Evolutionary conservation across 1,284 basidiomycete genomes (phyloP).

Genomic region (Pseudozyma pruni): DNA sequence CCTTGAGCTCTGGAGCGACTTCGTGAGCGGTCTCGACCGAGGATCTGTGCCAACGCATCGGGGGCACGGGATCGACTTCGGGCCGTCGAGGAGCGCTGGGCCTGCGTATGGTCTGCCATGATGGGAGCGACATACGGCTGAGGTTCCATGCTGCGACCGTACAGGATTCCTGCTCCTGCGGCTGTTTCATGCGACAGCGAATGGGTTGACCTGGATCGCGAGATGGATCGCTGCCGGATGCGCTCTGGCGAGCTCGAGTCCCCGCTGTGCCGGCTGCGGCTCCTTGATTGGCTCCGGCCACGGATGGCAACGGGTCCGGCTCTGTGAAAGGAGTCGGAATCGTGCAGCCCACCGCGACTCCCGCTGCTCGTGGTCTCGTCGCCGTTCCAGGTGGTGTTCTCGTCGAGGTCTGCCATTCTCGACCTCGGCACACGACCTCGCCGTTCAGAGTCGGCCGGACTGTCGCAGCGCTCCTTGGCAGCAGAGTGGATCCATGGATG

Average conservation of each 20-base stretch:
- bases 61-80: slow-evolving; percentile 48
- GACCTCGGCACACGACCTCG: slow-evolving; percentile 35
- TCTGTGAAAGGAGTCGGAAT: slow-evolving; percentile 10
- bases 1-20: slow-evolving; percentile 28
- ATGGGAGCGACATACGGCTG: slow-evolving; percentile 13
- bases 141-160: slow-evolving; percentile 36
- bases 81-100: slow-evolving; percentile 37
- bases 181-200: slow-evolving; percentile 30
- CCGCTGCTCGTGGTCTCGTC: slow-evolving; percentile 26
- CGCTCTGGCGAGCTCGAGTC: slow-evolving; percentile 38
- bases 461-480: slow-evolving; percentile 38
- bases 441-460: slow-evolving; percentile 45
- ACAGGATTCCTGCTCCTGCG: slow-evolving; percentile 7
- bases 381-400: slow-evolving; percentile 50
- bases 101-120: slow-evolving; percentile 31
- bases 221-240: slow-evolving; percentile 24
- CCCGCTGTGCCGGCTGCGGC: slow-evolving; percentile 46
- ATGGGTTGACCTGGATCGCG: slow-evolving; percentile 24
- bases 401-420: slow-evolving; percentile 48
- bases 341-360: slow-evolving; percentile 16
- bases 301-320: slow-evolving; percentile 35
- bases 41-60: slow-evolving; percentile 47
- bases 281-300: slow-evolving; percentile 40
- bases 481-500: slow-evolving; percentile 15
- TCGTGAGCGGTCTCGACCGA: slow-evolving; percentile 34